Conservation (phyloP, 805 yeast species). For the Sporopachydermia lactativora region DNA sequence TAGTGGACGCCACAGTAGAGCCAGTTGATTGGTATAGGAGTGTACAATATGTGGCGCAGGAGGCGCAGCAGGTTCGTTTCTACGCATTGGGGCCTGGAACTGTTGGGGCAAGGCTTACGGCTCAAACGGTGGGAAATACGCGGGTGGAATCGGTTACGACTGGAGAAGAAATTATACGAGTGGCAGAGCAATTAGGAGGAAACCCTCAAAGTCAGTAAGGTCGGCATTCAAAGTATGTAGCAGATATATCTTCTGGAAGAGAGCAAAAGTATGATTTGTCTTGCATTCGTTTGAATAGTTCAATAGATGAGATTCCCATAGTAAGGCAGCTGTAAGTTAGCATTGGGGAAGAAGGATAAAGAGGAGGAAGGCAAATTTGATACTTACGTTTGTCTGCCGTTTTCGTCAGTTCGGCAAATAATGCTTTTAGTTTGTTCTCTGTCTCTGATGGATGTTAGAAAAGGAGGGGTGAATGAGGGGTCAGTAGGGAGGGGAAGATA, state of each 20-base stretch:
- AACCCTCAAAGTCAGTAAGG: no score
- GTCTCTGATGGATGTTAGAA: no score
- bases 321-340: neutral
- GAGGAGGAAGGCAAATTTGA: neutral
- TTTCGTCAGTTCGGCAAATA: neutral
- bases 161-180: neutral
- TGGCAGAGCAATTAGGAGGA: neutral
- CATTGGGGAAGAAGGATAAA: neutral
- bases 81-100: slow-evolving; percentile 18
- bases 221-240: neutral
- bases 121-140: neutral
- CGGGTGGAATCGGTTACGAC: no score
- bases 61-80: slow-evolving; percentile 9
- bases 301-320: neutral
- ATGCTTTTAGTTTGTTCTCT: neutral
- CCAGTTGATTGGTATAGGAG: slow-evolving; percentile 21
- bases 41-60: slow-evolving; percentile 8
- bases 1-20: slow-evolving; percentile 14
- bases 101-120: slow-evolving; percentile 11
- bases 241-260: neutral
- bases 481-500: no score
- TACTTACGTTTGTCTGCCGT: neutral
- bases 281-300: neutral
- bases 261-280: neutral
- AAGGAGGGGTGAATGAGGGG: no score